Evolutionary conservation across 495 filamentous ascomycete genomes (phyloP).

Genomic region (Durotheca rogersii): DNA sequence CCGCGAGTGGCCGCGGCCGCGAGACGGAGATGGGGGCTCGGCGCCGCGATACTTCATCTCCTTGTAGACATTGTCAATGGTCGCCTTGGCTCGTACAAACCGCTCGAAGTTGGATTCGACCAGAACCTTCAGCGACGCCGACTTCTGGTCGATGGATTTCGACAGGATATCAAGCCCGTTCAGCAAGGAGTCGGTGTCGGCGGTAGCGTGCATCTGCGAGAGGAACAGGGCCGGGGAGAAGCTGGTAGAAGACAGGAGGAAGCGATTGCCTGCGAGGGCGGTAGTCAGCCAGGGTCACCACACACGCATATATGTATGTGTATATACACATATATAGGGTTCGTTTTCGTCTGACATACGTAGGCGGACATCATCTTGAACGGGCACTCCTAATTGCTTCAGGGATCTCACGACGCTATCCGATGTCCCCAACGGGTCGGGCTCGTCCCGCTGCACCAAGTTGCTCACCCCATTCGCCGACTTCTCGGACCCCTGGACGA

Average conservation of each 20-base stretch:
- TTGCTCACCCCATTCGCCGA: constrained; percentile 67
- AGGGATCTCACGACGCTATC: constrained; percentile 83
- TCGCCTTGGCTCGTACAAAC: constrained; percentile 93
- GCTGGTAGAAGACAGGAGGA: constrained; percentile 90
- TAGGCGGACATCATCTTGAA: constrained; percentile 81
- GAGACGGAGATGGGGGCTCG: constrained; percentile 53
- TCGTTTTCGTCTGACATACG: constrained; percentile 52
- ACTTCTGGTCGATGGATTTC: constrained; percentile 93
- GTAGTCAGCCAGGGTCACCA: constrained; percentile 2
- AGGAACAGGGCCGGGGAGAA: constrained; percentile 92
- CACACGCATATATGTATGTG: too few relatives aligned
- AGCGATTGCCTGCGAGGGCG: constrained; percentile 70
- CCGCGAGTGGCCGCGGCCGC: constrained; percentile 55
- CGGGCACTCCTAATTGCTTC: constrained; percentile 68
- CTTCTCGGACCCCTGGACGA: constrained; percentile 67
- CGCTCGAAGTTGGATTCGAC: constrained; percentile 98
- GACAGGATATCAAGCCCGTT: constrained; percentile 80
- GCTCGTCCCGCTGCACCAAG: constrained; percentile 82
- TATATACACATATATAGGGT: neutral
- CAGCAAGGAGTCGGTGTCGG: constrained; percentile 75
- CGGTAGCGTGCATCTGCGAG: constrained; percentile 82
- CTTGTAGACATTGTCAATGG: constrained; percentile 95
- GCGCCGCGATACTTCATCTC: constrained; percentile 91
- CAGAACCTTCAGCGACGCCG: constrained; percentile 88
- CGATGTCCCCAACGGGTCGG: constrained; percentile 79